Conservation (phyloP, 305 asterid species). For the Solanum hybrid region DNA sequence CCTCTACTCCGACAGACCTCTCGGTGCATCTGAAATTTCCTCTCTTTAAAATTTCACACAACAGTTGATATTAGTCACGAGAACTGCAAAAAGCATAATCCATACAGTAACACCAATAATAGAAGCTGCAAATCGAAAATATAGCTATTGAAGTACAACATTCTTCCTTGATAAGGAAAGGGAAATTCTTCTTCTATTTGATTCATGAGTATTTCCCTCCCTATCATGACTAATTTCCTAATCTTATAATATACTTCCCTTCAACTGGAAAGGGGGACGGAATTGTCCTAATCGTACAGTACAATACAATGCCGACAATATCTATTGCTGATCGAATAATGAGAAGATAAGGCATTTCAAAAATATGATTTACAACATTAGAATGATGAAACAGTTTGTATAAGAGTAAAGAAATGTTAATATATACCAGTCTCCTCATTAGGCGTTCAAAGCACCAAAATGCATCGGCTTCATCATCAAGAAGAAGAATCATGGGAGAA, state of each 20-base stretch:
- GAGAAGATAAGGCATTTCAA: not conserved
- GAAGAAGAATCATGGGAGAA: constrained; percentile 92
- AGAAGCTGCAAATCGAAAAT: not conserved
- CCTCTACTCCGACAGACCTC: constrained; percentile 75
- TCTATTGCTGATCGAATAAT: not conserved
- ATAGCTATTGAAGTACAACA: not conserved
- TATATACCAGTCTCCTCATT: constrained; percentile 76
- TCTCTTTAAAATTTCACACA: constrained; percentile 46
- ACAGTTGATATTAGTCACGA: not conserved
- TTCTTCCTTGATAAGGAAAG: no score
- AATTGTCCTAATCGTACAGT: not conserved
- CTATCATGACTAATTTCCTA: not conserved
- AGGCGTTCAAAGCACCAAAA: constrained; percentile 94
- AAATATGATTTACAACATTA: not conserved
- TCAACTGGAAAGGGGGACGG: not conserved
- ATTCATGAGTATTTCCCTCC: no score
- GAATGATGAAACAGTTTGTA: not conserved
- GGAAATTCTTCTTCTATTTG: no score
- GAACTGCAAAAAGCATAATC: not conserved
- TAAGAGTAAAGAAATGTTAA: not conserved
- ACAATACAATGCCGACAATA: not conserved
- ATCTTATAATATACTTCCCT: not conserved
- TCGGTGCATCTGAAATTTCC: constrained; percentile 93
- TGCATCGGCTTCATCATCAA: constrained; percentile 88
- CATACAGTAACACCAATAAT: not conserved